Evolutionary conservation across 495 filamentous ascomycete genomes (phyloP), one percentile per base, ranked within the genome.

Genomic region (Pseudevernia furfuracea): DNA sequence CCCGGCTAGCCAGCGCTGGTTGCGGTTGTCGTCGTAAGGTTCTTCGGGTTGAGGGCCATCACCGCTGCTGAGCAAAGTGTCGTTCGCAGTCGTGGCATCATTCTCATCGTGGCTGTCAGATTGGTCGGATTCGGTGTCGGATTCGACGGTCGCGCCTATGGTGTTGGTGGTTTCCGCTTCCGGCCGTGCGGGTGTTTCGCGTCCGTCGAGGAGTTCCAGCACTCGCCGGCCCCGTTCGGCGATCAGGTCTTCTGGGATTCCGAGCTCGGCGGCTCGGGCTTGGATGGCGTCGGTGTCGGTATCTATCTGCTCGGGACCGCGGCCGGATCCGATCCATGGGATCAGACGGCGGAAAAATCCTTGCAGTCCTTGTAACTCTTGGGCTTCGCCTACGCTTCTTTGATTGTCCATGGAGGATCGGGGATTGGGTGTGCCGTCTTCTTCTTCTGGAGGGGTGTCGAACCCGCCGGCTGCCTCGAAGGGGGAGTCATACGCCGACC

Each of bases 1-100:
- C 6, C 67, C 65, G 43, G 69, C 70, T 21, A 71, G 66, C 58
- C 60, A 71, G 58, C 67, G 70, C 55, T 68, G 67, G 28, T 68
- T 60, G 39, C 60, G 60, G 14, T 65, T 53, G 34, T 71, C 69
- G 28, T 69, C 60, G 58, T 69, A 65, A 28, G 61, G 56, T 41
- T 66, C 62, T n/a, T 53, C 41, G 43, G 17, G 14, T 34, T 49
- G 39, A 14, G 46, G 46, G 10, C 3, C 12, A n/a, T n/a, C n/a
- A n/a, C n/a, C n/a, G n/a, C 43, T 1, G 43, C 7, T 46, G 43
- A 7, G 39, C 39, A 21, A 19, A 9, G 43, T 5, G 21, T n/a
- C 21, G 43, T 21, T 46, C 21, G 43, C 23, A 43, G 3, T 3
- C 12, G 10, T 10, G 5, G 17, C 43, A 2, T 10, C 19, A n/a